Evolutionary conservation across 176 grass and related monocot species (phyloP).

Genomic region (Carex scoparia): DNA sequence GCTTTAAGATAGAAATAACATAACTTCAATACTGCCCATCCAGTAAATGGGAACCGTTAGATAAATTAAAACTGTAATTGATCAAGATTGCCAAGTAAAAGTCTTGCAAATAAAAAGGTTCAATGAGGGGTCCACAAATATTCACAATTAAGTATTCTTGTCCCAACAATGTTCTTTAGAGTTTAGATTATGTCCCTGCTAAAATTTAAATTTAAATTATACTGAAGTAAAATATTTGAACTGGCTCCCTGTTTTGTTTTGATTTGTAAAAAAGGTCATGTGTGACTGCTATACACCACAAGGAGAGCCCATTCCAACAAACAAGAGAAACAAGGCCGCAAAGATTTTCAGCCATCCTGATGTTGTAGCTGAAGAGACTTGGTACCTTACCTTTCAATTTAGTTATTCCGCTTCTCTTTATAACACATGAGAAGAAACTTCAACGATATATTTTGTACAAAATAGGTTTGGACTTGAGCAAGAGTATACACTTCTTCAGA

Average conservation of each 20-base stretch:
- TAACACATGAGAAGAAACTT: neutral
- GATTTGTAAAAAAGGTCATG: constrained; percentile 38
- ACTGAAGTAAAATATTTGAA: neutral
- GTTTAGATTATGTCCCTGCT: too few relatives aligned
- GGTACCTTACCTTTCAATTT: constrained; percentile 34
- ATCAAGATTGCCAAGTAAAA: neutral
- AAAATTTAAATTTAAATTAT: neutral
- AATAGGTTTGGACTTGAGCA: constrained; percentile 90
- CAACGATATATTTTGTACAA: neutral
- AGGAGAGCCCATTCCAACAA: constrained; percentile 59
- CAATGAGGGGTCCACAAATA: neutral
- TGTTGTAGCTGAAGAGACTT: constrained; percentile 66
- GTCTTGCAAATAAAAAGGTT: neutral
- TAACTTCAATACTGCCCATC: neutral
- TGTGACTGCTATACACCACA: constrained; percentile 79
- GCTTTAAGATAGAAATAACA: neutral
- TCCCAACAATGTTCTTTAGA: neutral
- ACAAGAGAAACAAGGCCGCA: constrained; percentile 50
- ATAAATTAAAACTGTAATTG: neutral
- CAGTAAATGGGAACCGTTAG: neutral
- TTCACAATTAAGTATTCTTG: neutral
- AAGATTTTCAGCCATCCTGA: constrained; percentile 79
- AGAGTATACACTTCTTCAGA: constrained; percentile 95
- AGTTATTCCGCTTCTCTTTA: neutral
- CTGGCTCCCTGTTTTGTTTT: neutral